Evolutionary conservation across 83 land plant species (phyloP).

Genomic region (Isoetes engelmannii): DNA sequence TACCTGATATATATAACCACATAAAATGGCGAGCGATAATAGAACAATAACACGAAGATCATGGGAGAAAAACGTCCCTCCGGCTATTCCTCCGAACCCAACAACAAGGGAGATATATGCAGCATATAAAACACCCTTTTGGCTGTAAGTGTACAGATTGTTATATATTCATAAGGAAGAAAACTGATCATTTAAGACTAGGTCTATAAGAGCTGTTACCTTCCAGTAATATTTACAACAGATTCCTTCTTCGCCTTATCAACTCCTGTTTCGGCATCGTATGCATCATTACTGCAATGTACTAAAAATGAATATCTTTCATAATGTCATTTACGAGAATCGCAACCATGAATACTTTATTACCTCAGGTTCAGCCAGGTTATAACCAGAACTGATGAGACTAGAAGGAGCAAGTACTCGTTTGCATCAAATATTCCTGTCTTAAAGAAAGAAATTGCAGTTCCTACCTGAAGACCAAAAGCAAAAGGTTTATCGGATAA

Average conservation of each 20-base stretch:
- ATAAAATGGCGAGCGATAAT: slow-evolving; percentile 50
- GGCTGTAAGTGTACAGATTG: slow-evolving; percentile 37
- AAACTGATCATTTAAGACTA: not conserved
- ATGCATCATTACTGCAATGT: slow-evolving; percentile 82
- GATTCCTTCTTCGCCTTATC: slow-evolving; percentile 89
- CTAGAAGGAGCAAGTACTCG: slow-evolving; percentile 49
- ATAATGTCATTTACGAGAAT: not conserved
- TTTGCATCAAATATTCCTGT: slow-evolving; percentile 39
- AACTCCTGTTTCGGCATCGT: slow-evolving; percentile 92
- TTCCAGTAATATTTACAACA: slow-evolving; percentile 82
- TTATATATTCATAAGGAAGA: not conserved
- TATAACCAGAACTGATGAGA: slow-evolving; percentile 63
- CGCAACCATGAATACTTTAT: not conserved
- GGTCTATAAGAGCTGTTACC: slow-evolving; percentile 28
- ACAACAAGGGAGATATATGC: slow-evolving; percentile 54
- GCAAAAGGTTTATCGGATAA: not conserved
- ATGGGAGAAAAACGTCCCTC: slow-evolving; percentile 50
- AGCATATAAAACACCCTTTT: slow-evolving; percentile 44
- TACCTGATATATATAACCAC: slow-evolving; percentile 96
- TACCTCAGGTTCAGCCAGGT: slow-evolving; percentile 92
- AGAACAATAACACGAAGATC: slow-evolving; percentile 50
- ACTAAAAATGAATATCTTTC: not conserved
- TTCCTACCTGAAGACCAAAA: slow-evolving; percentile 59
- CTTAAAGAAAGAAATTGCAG: slow-evolving; percentile 66
- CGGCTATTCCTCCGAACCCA: slow-evolving; percentile 55